A percentile compares a stretch with the other conserved stretches of the same genome.
phyloP scores from a whole-genome alignment of 2,329 filamentous ascomycete species.

The Microdochium paspali region DNA sequence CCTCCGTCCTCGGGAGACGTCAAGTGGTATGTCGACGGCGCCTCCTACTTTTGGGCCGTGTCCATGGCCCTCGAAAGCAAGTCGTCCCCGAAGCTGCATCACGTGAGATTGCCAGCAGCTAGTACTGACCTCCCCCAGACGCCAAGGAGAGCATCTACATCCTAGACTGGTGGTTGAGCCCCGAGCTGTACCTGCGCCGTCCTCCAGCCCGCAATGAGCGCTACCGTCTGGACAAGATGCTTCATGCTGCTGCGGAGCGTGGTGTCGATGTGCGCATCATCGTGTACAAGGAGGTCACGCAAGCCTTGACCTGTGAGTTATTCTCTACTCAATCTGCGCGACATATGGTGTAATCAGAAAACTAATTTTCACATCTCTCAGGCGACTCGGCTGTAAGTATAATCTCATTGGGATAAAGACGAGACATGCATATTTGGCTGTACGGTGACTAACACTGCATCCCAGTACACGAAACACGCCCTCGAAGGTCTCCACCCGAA shows the following conservation, averaged over 20 bases:
- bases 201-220: constrained; percentile 74
- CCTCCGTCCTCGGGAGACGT: constrained; percentile 62
- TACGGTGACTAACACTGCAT: not conserved
- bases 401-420: constrained; percentile 4
- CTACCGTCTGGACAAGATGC: constrained; percentile 76
- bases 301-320: constrained; percentile 67
- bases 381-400: constrained; percentile 34
- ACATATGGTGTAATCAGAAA: too few relatives aligned
- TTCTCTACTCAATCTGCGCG: too few relatives aligned
- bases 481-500: constrained; percentile 73
- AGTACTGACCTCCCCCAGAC: constrained; percentile 25
- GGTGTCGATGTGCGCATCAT: constrained; percentile 80
- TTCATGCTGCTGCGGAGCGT: constrained; percentile 71
- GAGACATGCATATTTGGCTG: not conserved
- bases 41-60: constrained; percentile 79
- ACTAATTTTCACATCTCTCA: too few relatives aligned
- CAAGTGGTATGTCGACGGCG: constrained; percentile 85
- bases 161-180: constrained; percentile 83
- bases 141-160: constrained; percentile 76
- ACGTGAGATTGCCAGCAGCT: not conserved
- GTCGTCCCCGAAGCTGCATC: constrained; percentile 1
- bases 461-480: constrained; percentile 66
- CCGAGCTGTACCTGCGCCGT: constrained; percentile 77
- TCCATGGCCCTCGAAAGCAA: constrained; percentile 63
- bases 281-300: constrained; percentile 85